These are phyloP conservation scores for Fonsecaea nubica DNA, from an alignment of 2,329 filamentous ascomycete genomes.

Conservation along the genomic window DNA sequence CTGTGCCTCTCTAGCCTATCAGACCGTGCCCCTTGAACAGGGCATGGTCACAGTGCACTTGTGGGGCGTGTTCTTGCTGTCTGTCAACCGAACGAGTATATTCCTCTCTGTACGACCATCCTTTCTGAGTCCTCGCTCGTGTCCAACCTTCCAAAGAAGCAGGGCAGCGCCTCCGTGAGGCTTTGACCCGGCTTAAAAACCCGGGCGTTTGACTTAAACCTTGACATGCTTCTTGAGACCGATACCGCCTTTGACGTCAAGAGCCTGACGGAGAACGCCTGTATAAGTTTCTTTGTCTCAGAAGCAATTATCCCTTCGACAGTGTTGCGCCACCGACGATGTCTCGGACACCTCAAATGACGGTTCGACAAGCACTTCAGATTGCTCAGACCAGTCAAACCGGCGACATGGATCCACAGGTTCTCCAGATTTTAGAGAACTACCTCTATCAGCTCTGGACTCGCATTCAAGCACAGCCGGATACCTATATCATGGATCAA, in stretches of 20 bases:
- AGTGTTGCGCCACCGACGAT: slow-evolving; percentile 29
- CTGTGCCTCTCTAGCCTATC: slow-evolving; percentile 10
- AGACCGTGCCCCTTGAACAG: background rate
- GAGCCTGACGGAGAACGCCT: background rate
- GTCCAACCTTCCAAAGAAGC: background rate
- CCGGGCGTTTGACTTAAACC: slow-evolving; percentile 8
- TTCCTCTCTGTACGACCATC: slow-evolving; percentile 4
- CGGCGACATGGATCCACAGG: slow-evolving; percentile 66
- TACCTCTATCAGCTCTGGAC: slow-evolving; percentile 71
- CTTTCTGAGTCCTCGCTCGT: background rate
- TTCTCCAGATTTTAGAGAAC: slow-evolving; percentile 69
- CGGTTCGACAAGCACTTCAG: slow-evolving; percentile 73
- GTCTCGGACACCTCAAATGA: slow-evolving; percentile 46
- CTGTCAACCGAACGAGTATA: slow-evolving; percentile 7
- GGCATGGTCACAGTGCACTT: slow-evolving; percentile 6
- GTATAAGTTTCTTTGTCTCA: background rate
- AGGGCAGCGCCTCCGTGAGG: slow-evolving; percentile 6
- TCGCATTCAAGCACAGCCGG: slow-evolving; percentile 68
- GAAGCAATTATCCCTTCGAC: background rate
- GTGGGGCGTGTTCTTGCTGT: slow-evolving; percentile 4
- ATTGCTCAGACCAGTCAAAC: slow-evolving; percentile 76
- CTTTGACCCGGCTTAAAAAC: slow-evolving; percentile 27
- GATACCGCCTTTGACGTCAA: slow-evolving; percentile 1
- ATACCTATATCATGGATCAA: slow-evolving; percentile 73
- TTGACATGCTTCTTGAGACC: slow-evolving; percentile 10